Conservation (phyloP, 768 basidiomycete species). For the Tricholoma bakamatsutake region DNA sequence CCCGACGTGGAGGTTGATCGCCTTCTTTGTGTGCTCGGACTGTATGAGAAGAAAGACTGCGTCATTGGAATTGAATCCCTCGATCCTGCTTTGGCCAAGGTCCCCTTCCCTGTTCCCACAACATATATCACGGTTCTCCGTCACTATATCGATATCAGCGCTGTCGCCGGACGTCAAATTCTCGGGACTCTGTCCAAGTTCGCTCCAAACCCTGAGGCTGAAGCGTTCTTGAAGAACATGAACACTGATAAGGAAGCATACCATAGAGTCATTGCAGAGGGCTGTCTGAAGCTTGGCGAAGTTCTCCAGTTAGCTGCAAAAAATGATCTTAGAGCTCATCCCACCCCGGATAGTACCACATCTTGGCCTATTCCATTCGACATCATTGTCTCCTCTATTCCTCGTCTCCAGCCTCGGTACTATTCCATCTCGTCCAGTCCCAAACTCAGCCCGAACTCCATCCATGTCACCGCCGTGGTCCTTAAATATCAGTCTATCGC, state of each 20-base stretch:
- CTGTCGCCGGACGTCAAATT: slow-evolving; percentile 91
- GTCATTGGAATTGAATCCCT: slow-evolving; percentile 94
- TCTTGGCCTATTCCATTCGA: slow-evolving; percentile 94
- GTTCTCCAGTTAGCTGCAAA: slow-evolving; percentile 88
- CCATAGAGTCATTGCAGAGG: slow-evolving; percentile 63
- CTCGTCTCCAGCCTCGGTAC: slow-evolving; percentile 94
- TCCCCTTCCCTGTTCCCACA: slow-evolving; percentile 97
- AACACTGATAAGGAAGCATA: slow-evolving; percentile 89
- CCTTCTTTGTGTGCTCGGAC: slow-evolving; percentile 79
- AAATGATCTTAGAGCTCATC: slow-evolving; percentile 53
- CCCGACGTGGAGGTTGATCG: slow-evolving; percentile 89
- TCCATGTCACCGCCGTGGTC: slow-evolving; percentile 94
- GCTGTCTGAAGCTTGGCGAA: slow-evolving; percentile 90
- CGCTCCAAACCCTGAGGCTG: slow-evolving; percentile 77
- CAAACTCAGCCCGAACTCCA: slow-evolving; percentile 80
- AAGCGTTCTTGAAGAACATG: slow-evolving; percentile 64
- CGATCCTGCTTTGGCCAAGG: slow-evolving; percentile 95
- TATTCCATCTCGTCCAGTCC: slow-evolving; percentile 99
- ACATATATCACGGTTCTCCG: slow-evolving; percentile 91
- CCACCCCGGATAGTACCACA: slow-evolving; percentile 72
- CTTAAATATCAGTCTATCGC: slow-evolving; percentile 81
- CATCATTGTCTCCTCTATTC: slow-evolving; percentile 88
- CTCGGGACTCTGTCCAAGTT: slow-evolving; percentile 83
- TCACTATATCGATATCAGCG: slow-evolving; percentile 96
- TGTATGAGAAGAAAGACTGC: slow-evolving; percentile 72